Conservation (phyloP, 805 yeast genomes). For the Saturnispora dispora region DNA sequence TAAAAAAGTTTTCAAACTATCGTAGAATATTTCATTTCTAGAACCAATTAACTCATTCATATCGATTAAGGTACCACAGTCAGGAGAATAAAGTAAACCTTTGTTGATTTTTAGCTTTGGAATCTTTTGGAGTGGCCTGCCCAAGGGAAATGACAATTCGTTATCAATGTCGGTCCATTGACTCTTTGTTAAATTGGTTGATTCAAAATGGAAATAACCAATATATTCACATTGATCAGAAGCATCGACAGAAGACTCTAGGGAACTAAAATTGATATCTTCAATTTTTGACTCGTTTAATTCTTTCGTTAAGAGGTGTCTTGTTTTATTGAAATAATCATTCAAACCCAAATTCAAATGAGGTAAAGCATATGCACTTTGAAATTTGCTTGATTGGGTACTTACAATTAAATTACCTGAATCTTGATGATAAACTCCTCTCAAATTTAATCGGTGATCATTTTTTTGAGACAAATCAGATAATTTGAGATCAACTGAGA, state of each 20-base stretch:
- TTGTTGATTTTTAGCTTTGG: conserved; percentile 49
- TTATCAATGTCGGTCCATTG: conserved; percentile 58
- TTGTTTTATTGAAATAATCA: conserved; percentile 35
- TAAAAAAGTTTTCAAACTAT: conserved; percentile 32
- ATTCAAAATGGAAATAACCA: conserved; percentile 55
- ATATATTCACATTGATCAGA: conserved; percentile 58
- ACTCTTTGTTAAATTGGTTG: conserved; percentile 43
- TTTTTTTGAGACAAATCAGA: neutral
- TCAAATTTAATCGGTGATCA: conserved; percentile 40
- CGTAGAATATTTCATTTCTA: conserved; percentile 40
- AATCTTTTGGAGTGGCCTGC: conserved; percentile 55
- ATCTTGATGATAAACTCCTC: conserved; percentile 58
- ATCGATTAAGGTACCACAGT: conserved; percentile 59
- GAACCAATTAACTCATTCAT: conserved; percentile 39
- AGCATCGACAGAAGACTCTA: conserved; percentile 29
- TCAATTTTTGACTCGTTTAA: conserved; percentile 34
- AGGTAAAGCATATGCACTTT: conserved; percentile 53
- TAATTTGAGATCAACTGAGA: neutral
- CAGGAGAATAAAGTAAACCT: conserved; percentile 76
- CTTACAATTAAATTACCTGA: conserved; percentile 53
- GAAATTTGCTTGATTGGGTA: conserved; percentile 56
- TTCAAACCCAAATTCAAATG: conserved; percentile 38
- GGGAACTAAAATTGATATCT: conserved; percentile 30
- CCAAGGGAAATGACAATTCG: conserved; percentile 66
- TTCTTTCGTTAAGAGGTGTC: conserved; percentile 35